Conservation (phyloP, 768 basidiomycete genomes). For the Agaricus sinodeliciosus region DNA sequence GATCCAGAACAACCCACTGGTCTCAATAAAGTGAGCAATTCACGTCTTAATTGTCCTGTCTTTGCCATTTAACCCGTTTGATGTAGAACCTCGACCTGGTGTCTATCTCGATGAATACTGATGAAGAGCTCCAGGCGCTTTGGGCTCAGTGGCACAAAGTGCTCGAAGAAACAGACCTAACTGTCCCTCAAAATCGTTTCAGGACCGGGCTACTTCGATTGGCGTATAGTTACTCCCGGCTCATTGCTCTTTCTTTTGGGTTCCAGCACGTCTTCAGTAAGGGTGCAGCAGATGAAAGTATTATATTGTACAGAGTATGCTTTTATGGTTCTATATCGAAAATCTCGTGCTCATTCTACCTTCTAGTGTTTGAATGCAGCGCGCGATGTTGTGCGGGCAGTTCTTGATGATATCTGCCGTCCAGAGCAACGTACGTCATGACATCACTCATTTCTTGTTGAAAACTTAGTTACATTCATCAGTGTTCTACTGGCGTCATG, state of each 20-base stretch:
- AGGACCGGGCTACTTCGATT: slow-evolving; percentile 55
- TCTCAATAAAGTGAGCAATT: slow-evolving; percentile 54
- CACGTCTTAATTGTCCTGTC: neutral
- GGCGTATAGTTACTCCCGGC: slow-evolving; percentile 62
- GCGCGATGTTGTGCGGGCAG: slow-evolving; percentile 53
- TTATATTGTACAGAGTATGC: slow-evolving; percentile 60
- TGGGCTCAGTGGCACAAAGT: slow-evolving; percentile 50
- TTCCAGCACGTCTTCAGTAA: slow-evolving; percentile 73
- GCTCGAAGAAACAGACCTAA: slow-evolving; percentile 44
- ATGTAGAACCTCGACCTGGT: slow-evolving; percentile 58
- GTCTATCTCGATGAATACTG: slow-evolving; percentile 54
- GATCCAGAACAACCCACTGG: slow-evolving; percentile 71
- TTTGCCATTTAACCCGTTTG: neutral
- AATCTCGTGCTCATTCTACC: neutral
- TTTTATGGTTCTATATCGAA: neutral
- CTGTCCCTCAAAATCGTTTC: slow-evolving; percentile 51
- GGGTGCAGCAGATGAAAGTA: slow-evolving; percentile 51
- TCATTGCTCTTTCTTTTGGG: slow-evolving; percentile 65
- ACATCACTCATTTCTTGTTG: neutral
- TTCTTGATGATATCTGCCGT: slow-evolving; percentile 51
- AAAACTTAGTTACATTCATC: slow-evolving; percentile 4
- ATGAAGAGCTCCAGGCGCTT: slow-evolving; percentile 59
- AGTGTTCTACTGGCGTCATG: slow-evolving; percentile 54
- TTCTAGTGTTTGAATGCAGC: slow-evolving; percentile 62
- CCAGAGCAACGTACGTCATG: slow-evolving; percentile 45